phyloP scores from a whole-genome alignment of 306 rosid genomes.

The Sicyos baderoa region DNA sequence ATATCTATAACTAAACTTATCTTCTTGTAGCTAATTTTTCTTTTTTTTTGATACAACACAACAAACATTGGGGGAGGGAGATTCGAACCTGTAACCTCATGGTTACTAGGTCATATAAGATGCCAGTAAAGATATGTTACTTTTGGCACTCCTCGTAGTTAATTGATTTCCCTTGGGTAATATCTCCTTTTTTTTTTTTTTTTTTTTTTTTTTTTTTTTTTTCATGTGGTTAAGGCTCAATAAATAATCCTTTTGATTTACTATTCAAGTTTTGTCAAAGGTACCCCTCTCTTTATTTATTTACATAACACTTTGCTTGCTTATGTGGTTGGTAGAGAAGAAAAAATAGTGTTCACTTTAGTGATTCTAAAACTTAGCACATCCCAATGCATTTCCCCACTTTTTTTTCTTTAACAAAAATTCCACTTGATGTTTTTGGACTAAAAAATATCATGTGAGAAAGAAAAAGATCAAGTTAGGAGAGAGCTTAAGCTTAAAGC shows the following conservation, averaged over 20 bases:
- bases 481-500: too few relatives aligned
- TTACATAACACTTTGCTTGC: not conserved
- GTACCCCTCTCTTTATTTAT: constrained; percentile 6
- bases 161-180: not conserved
- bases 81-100: too few relatives aligned
- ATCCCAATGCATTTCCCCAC: not conserved
- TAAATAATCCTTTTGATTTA: not conserved
- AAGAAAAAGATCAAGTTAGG: too few relatives aligned
- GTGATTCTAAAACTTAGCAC: constrained; percentile 7
- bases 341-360: not conserved
- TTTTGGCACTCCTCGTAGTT: too few relatives aligned
- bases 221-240: not conserved
- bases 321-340: not conserved
- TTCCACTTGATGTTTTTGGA: not conserved
- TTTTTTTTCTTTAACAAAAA: not conserved
- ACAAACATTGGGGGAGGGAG: too few relatives aligned
- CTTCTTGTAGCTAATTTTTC: too few relatives aligned
- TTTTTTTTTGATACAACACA: too few relatives aligned
- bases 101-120: too few relatives aligned
- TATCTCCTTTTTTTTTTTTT: not conserved
- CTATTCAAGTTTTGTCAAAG: constrained; percentile 3
- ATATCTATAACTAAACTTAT: too few relatives aligned
- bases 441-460: too few relatives aligned
- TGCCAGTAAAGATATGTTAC: too few relatives aligned
- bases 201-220: not conserved